Percentiles rank a stretch among this genome's conserved stretches.
Evolutionary conservation across 768 basidiomycete genomes (phyloP).

Genomic region (Cantharellus anzutake): DNA sequence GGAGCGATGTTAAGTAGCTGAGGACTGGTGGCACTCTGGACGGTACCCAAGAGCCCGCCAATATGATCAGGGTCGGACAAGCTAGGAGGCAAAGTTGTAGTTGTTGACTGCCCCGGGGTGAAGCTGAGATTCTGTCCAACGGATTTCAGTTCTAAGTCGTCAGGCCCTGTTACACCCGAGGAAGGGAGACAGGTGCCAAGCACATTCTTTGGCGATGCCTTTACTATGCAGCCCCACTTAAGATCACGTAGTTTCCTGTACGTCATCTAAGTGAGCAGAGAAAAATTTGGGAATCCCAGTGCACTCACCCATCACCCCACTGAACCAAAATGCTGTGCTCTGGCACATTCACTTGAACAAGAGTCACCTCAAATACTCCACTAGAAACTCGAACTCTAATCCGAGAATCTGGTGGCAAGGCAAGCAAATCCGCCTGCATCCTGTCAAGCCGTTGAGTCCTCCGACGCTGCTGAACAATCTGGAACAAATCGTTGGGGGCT

Average conservation of each 20-base stretch:
- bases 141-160: too few species aligned
- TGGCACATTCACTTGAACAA: conserved; percentile 52
- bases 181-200: too few species aligned
- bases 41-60: too few species aligned
- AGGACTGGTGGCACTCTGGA: too few species aligned
- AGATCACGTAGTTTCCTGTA: neutral
- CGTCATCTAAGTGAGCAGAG: neutral
- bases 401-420: conserved; percentile 47
- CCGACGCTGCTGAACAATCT: neutral
- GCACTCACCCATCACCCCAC: conserved; percentile 24
- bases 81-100: too few species aligned
- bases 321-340: conserved; percentile 55
- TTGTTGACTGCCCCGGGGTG: too few species aligned
- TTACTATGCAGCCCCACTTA: conserved; percentile 5
- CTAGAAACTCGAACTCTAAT: conserved; percentile 73
- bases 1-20: too few species aligned
- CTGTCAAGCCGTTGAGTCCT: conserved; percentile 28
- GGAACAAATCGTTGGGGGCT: conserved; percentile 35
- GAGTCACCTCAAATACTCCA: conserved; percentile 72
- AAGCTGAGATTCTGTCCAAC: too few species aligned
- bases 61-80: too few species aligned
- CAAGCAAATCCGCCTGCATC: conserved; percentile 47
- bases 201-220: too few species aligned
- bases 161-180: too few species aligned
- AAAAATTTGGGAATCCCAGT: too few species aligned